phyloP scores from a whole-genome alignment of 352 stramenopile genomes.

The Bremia lactucae region DNA sequence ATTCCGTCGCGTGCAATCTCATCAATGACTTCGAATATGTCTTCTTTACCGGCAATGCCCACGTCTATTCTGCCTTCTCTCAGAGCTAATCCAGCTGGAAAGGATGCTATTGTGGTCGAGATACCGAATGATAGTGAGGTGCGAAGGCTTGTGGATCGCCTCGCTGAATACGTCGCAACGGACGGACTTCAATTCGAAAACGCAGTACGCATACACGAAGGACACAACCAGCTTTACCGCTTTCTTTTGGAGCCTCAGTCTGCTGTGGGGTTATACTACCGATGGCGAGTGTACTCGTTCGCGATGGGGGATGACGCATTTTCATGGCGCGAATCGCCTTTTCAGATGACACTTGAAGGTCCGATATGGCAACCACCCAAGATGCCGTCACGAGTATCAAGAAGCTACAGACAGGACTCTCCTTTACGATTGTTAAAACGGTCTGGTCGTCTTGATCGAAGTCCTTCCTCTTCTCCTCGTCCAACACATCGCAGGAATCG shows the following conservation, averaged over 20 bases:
- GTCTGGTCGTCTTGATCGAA: constrained; percentile 4
- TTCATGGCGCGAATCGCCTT: constrained; percentile 39
- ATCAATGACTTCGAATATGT: constrained; percentile 4
- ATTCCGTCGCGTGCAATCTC: constrained; percentile 31
- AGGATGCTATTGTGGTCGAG: constrained; percentile 26
- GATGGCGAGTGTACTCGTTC: constrained; percentile 63
- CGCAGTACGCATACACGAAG: constrained; percentile 36
- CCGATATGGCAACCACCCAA: constrained; percentile 51
- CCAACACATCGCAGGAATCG: constrained; percentile 8
- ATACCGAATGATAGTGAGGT: constrained; percentile 23
- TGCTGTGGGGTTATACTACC: constrained; percentile 44
- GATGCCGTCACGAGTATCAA: constrained; percentile 7
- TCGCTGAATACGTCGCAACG: constrained; percentile 51
- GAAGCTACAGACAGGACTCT: constrained; percentile 8
- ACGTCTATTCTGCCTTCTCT: neutral
- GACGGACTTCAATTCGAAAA: constrained; percentile 65
- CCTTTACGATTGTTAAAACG: constrained; percentile 15
- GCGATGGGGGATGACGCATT: constrained; percentile 48
- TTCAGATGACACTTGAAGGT: constrained; percentile 50
- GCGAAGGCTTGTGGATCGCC: constrained; percentile 29
- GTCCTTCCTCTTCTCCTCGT: constrained; percentile 6
- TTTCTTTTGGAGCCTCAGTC: constrained; percentile 46
- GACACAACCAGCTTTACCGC: constrained; percentile 31
- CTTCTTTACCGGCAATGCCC: constrained; percentile 2
- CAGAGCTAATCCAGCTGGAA: constrained; percentile 1